Base-by-base conservation (phyloP, 192 early-diverging fungal genomes). In the Phlyctochytrium bullatum region DNA sequence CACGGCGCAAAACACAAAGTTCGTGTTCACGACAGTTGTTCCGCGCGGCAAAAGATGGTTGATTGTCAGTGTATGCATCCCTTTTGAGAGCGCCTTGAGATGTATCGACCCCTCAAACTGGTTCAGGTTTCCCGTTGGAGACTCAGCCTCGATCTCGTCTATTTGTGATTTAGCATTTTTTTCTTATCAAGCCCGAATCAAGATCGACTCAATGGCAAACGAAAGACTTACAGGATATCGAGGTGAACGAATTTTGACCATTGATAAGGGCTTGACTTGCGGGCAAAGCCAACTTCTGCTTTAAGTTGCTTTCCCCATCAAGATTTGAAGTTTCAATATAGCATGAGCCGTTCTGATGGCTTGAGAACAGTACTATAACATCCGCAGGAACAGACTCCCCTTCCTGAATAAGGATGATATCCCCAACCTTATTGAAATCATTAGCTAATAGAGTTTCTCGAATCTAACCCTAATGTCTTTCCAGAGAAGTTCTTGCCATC, bases 251-350 rank as follows among this genome's bases (percentile, higher is more conserved):
- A 65, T 84, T 78, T 24, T 73, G 76, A 31, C 79, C 68, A 14
- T 51, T 36, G 52, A 85, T 68, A 31, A 59, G 59, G 33, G 76
- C 78, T 16, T 86, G 83, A 25, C 83, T 90, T 10, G 65, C 80
- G 31, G 76, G 79, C 34, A 71, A 34, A 31, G 69, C 88, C 66
- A 90, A 88, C 62, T 84, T 76, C 68, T 92, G 91, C 79, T 94
- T 94, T 31, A 94, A 78, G 80, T 92, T 93, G n/a, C 91, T 92
- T 66, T 95, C 93, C 35, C 93, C 93, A 70, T 95, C 93, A 60
- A 95, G 78, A 17, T 90, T 86, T 0, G 92, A 86, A 0, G 93
- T 95, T 72, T 95, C 92, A 32, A 95, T 87, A 82, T 86, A 93
- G 61, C 91, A 93, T 30, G 81, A 80, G 32, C 89, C 91, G 57